A percentile compares a stretch with the other conserved stretches of the same genome.
Evolutionary conservation across 495 filamentous ascomycete species (phyloP).

Genomic region (Parathielavia hyrcaniae): DNA sequence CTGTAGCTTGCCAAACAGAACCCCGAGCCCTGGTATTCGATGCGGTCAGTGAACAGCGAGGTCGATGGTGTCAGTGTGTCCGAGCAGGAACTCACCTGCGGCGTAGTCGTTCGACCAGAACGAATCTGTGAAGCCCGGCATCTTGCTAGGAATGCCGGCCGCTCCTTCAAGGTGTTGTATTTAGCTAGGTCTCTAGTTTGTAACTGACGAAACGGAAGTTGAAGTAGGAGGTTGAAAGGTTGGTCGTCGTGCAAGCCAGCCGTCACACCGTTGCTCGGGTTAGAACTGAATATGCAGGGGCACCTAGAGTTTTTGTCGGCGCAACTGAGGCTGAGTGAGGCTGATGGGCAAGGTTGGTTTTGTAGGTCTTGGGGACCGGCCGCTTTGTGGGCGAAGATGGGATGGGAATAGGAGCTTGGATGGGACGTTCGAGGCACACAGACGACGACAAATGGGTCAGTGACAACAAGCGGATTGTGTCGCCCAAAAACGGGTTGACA

Average conservation of each 20-base stretch:
- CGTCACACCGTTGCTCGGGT: constrained; percentile 8
- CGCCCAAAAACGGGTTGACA: constrained; percentile 1
- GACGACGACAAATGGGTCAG: not conserved
- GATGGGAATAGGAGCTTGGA: not conserved
- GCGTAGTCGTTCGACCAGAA: constrained; percentile 96
- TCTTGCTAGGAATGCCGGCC: constrained; percentile 32
- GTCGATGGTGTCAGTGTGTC: not conserved
- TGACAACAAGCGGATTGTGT: not conserved
- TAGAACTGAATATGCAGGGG: constrained; percentile 20
- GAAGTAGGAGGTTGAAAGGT: not conserved
- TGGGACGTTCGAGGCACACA: not conserved
- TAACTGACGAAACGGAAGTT: not conserved
- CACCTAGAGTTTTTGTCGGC: constrained; percentile 22
- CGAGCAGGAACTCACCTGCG: constrained; percentile 53
- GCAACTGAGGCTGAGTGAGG: constrained; percentile 29
- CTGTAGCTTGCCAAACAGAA: constrained; percentile 94
- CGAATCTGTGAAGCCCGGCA: constrained; percentile 86
- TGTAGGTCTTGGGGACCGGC: not conserved
- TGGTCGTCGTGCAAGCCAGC: constrained; percentile 1
- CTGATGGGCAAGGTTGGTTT: constrained; percentile 7
- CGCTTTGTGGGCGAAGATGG: not conserved
- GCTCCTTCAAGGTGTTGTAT: constrained; percentile 6
- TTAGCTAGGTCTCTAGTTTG: no score
- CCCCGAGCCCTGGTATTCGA: constrained; percentile 66
- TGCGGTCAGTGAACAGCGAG: constrained; percentile 18